Base-by-base conservation (phyloP, 2,329 filamentous ascomycete genomes). In the Thelonectria blattea region DNA sequence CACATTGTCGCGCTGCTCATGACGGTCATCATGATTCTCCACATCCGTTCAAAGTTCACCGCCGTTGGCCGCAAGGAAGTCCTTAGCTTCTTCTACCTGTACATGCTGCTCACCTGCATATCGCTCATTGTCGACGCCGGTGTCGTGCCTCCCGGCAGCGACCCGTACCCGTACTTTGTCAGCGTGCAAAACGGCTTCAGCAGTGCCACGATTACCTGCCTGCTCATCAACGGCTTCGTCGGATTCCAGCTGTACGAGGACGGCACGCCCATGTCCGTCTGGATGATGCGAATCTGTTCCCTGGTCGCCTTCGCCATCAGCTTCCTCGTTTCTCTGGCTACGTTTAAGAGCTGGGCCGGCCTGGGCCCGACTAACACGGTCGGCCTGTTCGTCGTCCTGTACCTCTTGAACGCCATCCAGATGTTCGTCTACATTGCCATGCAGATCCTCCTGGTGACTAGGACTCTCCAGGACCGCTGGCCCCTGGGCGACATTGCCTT, bases 171-270 rank as follows among this genome's bases (percentile, higher is more conserved):
- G 0, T 99, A 97, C 81, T 97, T 99, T 73, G 91, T 92, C 65
- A 91, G 93, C 11, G 86, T 90, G 6, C 95, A 99, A 72, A 90
- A 89, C 64, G 95, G 94, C 14, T 82, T 99, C 54, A 82, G 88
- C 20, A 97, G 92, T 37, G 92, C 95, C 1, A 84, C 96, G 27
- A 90, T 95, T 74, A 94, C 92, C 24, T 96, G 91, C 75, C 82
- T 99, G 57, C 81, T 98, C 70, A 93, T 99, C 81, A 98, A 98
- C 76, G 95, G 95, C 45, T 99, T 99, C 73, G 94, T 99, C 55
- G 95, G 95, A 34, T 99, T 99, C 78, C 95, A 98, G 78, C 83
- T 99, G 12, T 99, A 99, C 76, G 95, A 99, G 78, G 95, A 99
- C 72, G 95, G 95, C 52, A 99, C 95, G 1, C 89, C 90, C 2